These are phyloP conservation scores for Poronia punctata DNA, from an alignment of 495 filamentous ascomycete genomes.

Conservation along the genomic window DNA sequence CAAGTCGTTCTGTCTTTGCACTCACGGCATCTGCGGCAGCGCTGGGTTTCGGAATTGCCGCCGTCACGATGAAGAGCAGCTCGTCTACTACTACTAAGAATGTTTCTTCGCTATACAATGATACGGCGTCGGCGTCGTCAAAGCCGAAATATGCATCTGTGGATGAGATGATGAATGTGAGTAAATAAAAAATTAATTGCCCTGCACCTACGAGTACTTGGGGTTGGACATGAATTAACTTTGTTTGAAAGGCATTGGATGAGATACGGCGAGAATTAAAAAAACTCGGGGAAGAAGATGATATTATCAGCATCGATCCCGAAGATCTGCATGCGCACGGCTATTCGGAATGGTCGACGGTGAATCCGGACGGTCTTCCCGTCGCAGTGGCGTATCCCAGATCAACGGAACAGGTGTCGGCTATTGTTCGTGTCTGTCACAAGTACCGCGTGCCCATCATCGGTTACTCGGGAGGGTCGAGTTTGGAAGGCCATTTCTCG, in stretches of 20 bases:
- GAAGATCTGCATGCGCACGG: constrained; percentile 77
- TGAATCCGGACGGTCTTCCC: constrained; percentile 68
- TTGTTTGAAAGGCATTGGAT: constrained; percentile 48
- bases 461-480: constrained; percentile 81
- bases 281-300: constrained; percentile 42
- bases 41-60: constrained; percentile 33
- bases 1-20: constrained; percentile 28
- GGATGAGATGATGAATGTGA: constrained; percentile 44
- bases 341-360: constrained; percentile 83
- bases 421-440: constrained; percentile 73
- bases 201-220: not conserved
- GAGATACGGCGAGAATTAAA: constrained; percentile 53
- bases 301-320: constrained; percentile 73
- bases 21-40: constrained; percentile 35
- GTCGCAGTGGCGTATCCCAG: constrained; percentile 78
- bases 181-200: constrained; percentile 10
- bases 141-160: constrained; percentile 42
- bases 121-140: constrained; percentile 25
- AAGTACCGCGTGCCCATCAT: constrained; percentile 82
- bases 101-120: constrained; percentile 31
- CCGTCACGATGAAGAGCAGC: constrained; percentile 13
- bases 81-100: too few relatives aligned
- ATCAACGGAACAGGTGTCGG: constrained; percentile 70
- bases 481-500: constrained; percentile 83
- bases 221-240: constrained; percentile 15